These are phyloP conservation scores for Yarrowia sp. DNA, from an alignment of 805 yeast species.

Conservation along the genomic window DNA sequence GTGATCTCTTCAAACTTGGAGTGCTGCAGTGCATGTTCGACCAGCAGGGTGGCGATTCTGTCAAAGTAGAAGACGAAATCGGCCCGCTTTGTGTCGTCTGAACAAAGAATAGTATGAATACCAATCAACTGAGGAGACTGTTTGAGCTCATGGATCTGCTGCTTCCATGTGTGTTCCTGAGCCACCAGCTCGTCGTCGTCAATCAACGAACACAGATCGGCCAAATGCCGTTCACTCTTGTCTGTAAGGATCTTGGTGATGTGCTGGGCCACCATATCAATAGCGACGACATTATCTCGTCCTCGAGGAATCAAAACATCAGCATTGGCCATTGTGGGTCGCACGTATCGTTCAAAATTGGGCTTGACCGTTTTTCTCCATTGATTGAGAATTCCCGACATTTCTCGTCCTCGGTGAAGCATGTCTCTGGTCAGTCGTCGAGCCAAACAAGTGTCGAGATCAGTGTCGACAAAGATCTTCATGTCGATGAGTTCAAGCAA, in stretches of 20 bases:
- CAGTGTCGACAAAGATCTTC: conserved; percentile 90
- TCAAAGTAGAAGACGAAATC: conserved; percentile 87
- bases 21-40: conserved; percentile 58
- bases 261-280: conserved; percentile 74
- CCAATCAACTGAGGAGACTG: conserved; percentile 66
- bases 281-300: conserved; percentile 75
- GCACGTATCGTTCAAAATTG: conserved; percentile 71
- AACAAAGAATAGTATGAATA: conserved; percentile 66
- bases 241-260: conserved; percentile 64
- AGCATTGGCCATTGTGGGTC: conserved; percentile 74
- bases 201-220: conserved; percentile 60
- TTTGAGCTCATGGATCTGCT: conserved; percentile 38
- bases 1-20: conserved; percentile 28
- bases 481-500: conserved; percentile 75
- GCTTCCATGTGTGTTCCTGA: conserved; percentile 25
- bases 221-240: conserved; percentile 68
- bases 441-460: conserved; percentile 86
- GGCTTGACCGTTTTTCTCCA: conserved; percentile 94
- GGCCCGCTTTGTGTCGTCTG: conserved; percentile 55
- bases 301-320: conserved; percentile 92
- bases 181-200: conserved; percentile 33
- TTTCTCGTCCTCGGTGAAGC: conserved; percentile 78
- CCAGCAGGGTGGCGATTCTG: conserved; percentile 68
- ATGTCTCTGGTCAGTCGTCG: conserved; percentile 86
- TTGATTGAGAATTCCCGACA: conserved; percentile 76